Percentiles rank a stretch among this genome's conserved stretches.
These are phyloP conservation scores for Auricularia sp. DNA, from an alignment of 768 basidiomycete species.

Conservation along the genomic window DNA sequence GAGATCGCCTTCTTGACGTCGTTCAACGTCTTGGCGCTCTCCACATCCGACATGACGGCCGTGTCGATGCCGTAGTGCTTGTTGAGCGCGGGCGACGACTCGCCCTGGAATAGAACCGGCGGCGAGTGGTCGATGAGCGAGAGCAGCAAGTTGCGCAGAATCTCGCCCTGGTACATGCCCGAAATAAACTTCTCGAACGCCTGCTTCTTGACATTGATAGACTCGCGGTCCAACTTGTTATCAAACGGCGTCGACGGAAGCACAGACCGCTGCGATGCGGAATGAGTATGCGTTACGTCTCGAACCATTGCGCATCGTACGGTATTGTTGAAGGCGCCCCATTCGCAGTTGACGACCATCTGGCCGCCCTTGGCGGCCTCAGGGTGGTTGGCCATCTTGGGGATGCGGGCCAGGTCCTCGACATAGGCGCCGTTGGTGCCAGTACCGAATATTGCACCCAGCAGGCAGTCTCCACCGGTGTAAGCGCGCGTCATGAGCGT, in stretches of 20 bases:
- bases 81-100: slow-evolving; percentile 63
- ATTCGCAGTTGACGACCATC: slow-evolving; percentile 97
- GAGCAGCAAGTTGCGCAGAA: slow-evolving; percentile 76
- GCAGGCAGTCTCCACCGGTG: slow-evolving; percentile 80
- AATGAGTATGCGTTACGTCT: slow-evolving; percentile 4
- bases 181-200: slow-evolving; percentile 98
- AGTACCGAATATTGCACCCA: slow-evolving; percentile 89
- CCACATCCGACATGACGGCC: slow-evolving; percentile 78
- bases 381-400: slow-evolving; percentile 63
- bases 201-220: slow-evolving; percentile 88
- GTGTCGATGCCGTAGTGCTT: slow-evolving; percentile 92
- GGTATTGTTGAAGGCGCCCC: slow-evolving; percentile 95
- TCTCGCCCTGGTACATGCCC: slow-evolving; percentile 98
- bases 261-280: slow-evolving; percentile 49
- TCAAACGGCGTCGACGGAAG: slow-evolving; percentile 87
- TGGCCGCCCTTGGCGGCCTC: slow-evolving; percentile 51
- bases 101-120: slow-evolving; percentile 71
- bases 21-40: slow-evolving; percentile 49
- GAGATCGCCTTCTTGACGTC: slow-evolving; percentile 52
- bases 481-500: slow-evolving; percentile 90
- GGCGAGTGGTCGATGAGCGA: slow-evolving; percentile 72
- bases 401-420: slow-evolving; percentile 62
- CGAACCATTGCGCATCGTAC: slow-evolving; percentile 34
- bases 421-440: slow-evolving; percentile 98
- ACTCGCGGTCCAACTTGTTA: slow-evolving; percentile 83